These are phyloP conservation scores for Mycena albidolilacea DNA, from an alignment of 768 basidiomycete genomes.

Conservation along the genomic window DNA sequence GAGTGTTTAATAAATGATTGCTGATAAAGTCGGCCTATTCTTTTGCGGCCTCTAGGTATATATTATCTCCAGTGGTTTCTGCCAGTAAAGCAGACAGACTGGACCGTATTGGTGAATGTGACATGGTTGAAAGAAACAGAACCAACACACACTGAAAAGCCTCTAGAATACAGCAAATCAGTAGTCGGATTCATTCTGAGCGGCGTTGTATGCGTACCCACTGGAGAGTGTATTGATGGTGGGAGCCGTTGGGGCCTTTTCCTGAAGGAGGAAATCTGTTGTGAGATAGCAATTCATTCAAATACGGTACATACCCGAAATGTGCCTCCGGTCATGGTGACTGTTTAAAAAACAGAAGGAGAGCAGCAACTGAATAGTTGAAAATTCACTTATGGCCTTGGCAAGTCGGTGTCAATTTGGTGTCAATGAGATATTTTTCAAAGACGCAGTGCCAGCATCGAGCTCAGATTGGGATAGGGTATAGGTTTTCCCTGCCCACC, in stretches of 20 bases:
- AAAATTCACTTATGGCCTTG: neutral
- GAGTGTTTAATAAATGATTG: neutral
- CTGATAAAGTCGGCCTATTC: neutral
- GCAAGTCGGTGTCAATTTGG: neutral
- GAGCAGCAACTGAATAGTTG: neutral
- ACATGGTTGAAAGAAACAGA: neutral
- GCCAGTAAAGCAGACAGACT: conserved; percentile 26
- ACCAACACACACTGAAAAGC: neutral
- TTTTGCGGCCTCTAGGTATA: conserved; percentile 28
- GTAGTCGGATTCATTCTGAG: neutral
- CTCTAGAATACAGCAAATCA: neutral
- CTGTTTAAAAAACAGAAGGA: neutral
- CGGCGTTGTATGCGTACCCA: neutral
- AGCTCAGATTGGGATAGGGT: conserved; percentile 8
- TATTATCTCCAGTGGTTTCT: conserved; percentile 4
- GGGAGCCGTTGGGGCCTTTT: neutral
- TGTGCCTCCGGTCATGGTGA: neutral
- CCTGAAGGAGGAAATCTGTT: neutral
- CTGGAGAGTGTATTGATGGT: neutral
- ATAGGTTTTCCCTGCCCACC: conserved; percentile 6
- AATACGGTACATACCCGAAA: neutral
- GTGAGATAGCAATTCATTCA: neutral
- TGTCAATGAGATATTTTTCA: neutral
- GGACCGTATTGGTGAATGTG: neutral
- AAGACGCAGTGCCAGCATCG: neutral